Evolutionary conservation across 1,284 basidiomycete species (phyloP), one percentile per base, ranked within the genome.

Genomic region (Cryptococcus sp.): DNA sequence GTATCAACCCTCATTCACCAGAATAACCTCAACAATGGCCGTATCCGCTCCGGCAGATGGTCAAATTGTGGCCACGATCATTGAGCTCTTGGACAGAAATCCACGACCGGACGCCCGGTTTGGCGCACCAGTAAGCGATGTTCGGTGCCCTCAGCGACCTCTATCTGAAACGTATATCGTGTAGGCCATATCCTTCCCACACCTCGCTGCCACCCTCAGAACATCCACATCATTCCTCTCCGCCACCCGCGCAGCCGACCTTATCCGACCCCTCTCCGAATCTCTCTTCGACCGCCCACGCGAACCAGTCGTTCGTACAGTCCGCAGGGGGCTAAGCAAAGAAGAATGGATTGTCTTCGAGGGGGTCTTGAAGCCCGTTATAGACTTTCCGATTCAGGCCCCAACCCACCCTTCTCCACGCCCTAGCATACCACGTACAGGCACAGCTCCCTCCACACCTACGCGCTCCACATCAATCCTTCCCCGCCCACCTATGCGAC

Each of bases 41-140:
- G 44, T 18, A 4, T 8, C 48, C 16, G 38, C 12, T 5, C 54
- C 53, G 24, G 21, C 56, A 7, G 63, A 68, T 39, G 62, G 65
- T 5, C 51, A 56, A 16, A 51, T 69, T 21, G 18, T 64, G 23
- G 60, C 54, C 8, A 55, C 52, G 2, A 55, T 63, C 18, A 51
- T 65, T 12, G 55, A 53, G 33, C 39, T 69, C 8, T 23, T 71
- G 15, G 65, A 67, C 40, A 48, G 53, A 2, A 46, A 56, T n/a
- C 54, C 64, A 5, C 43, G 33, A 7, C 62, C 60, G 12, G 60
- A 62, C 43, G 21, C 60, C 3, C 43, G 60, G 4, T 69, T 71
- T 37, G 60, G 59, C n/a, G 66, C 63, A 16, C 69, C 69, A 1
- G 69, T 71, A 44, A 63, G 67, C 57, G n/a, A n/a, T n/a, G n/a